Conservation (phyloP, 2,329 filamentous ascomycete species). For the Rasamsonia emersonii region DNA sequence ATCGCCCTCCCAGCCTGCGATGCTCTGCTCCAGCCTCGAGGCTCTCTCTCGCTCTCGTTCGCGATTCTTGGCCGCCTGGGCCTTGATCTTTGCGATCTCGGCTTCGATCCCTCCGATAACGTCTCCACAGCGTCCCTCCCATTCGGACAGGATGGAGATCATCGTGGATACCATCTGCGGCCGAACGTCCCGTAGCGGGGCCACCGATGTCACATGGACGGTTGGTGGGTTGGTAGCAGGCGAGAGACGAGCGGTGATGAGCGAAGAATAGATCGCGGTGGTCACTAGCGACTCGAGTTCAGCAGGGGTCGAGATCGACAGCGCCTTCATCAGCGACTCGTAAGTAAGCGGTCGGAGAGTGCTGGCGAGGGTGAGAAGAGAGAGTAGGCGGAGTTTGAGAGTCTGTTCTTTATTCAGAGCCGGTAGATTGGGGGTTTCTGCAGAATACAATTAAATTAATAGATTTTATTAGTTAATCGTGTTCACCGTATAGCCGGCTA, state of each 20-base stretch:
- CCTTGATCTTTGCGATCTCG: slow-evolving; percentile 61
- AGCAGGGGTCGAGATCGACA: slow-evolving; percentile 58
- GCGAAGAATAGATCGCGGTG: slow-evolving; percentile 74
- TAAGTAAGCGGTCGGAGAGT: slow-evolving; percentile 65
- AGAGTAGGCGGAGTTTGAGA: slow-evolving; percentile 83
- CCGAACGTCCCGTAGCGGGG: slow-evolving; percentile 76
- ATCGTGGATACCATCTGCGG: slow-evolving; percentile 64
- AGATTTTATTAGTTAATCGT: background rate
- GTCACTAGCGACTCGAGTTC: slow-evolving; percentile 82
- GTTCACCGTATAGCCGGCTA: background rate
- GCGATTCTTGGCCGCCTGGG: slow-evolving; percentile 47
- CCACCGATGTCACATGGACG: slow-evolving; percentile 70
- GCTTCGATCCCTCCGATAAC: slow-evolving; percentile 67
- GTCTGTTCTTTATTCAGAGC: slow-evolving; percentile 62
- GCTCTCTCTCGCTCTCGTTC: slow-evolving; percentile 43
- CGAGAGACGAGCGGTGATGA: slow-evolving; percentile 76
- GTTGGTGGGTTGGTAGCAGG: slow-evolving; percentile 69
- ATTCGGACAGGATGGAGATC: slow-evolving; percentile 59
- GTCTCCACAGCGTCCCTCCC: slow-evolving; percentile 68
- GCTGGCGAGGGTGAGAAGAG: slow-evolving; percentile 71
- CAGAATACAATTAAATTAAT: slow-evolving; percentile 7
- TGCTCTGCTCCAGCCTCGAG: slow-evolving; percentile 40
- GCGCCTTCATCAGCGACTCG: slow-evolving; percentile 52
- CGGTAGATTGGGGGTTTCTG: slow-evolving; percentile 54
- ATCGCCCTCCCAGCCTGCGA: slow-evolving; percentile 32